Percentiles rank a stretch among this genome's conserved stretches.
Evolutionary conservation across 2,329 filamentous ascomycete genomes (phyloP).

Genomic region (Cladosporium sp.): DNA sequence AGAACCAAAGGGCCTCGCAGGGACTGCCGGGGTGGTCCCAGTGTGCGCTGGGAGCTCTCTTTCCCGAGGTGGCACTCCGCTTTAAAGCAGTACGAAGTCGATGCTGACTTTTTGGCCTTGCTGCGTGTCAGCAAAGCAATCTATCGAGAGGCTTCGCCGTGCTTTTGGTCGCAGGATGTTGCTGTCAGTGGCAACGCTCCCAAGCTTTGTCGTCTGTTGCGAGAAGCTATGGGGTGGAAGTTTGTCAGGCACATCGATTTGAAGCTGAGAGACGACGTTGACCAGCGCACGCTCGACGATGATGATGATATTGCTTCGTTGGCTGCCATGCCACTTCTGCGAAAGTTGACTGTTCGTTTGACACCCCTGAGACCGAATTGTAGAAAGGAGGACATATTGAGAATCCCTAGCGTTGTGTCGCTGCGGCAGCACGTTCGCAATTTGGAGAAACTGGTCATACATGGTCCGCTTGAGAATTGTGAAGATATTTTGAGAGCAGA

Average conservation of each 20-base stretch:
- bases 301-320: background rate
- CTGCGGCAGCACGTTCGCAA: background rate
- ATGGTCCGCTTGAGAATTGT: background rate
- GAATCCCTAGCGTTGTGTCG: background rate
- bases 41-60: background rate
- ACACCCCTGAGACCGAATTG: too few species aligned
- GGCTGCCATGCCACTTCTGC: background rate
- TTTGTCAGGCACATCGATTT: background rate
- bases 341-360: background rate
- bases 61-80: background rate
- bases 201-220: background rate
- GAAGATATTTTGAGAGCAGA: background rate
- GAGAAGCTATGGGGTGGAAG: background rate
- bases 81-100: background rate
- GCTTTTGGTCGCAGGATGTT: background rate
- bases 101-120: background rate
- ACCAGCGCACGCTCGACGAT: too few species aligned
- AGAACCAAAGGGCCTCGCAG: background rate
- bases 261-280: background rate
- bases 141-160: background rate
- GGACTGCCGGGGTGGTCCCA: too few species aligned
- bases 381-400: background rate
- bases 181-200: background rate
- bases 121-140: background rate
- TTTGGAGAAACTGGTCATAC: background rate